These are phyloP conservation scores for Anisogramma anomala DNA, from an alignment of 2,329 filamentous ascomycete genomes.

Conservation along the genomic window DNA sequence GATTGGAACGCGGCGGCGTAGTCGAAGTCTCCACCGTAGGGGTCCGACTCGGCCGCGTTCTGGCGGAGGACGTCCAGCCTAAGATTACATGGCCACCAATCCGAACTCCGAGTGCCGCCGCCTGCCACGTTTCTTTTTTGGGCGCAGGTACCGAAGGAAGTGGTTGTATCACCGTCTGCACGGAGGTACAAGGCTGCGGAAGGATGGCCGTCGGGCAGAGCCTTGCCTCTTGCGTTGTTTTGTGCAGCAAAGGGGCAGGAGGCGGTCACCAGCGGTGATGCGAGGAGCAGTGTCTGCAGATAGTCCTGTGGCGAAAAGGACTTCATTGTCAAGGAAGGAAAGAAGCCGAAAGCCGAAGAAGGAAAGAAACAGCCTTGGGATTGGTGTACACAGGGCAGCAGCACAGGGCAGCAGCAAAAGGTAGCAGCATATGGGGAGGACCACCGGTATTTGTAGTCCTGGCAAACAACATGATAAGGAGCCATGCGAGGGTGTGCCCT, in stretches of 20 bases:
- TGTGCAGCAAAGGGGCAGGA: constrained; percentile 8
- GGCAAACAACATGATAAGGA: too few relatives aligned
- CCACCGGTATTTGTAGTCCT: too few relatives aligned
- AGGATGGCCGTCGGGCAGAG: neutral
- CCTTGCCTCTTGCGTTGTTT: constrained; percentile 3
- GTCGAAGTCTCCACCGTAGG: constrained; percentile 51
- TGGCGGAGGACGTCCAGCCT: constrained; percentile 59
- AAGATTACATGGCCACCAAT: constrained; percentile 62
- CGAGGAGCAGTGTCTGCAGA: constrained; percentile 9
- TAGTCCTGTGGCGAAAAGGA: constrained; percentile 1
- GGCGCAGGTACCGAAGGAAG: constrained; percentile 12
- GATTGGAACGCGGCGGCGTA: constrained; percentile 60
- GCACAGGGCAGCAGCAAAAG: too few relatives aligned
- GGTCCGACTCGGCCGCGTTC: constrained; percentile 49
- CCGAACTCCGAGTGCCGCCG: constrained; percentile 50
- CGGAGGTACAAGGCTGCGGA: neutral
- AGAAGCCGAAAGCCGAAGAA: too few relatives aligned
- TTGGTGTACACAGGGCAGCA: too few relatives aligned
- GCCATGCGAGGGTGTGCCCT: too few relatives aligned
- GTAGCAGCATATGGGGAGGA: too few relatives aligned
- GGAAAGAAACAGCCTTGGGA: neutral
- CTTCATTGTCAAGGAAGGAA: neutral
- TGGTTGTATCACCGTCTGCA: neutral
- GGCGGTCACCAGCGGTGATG: constrained; percentile 5
- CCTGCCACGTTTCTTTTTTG: constrained; percentile 33